These are phyloP conservation scores for Venustampulla echinocandica DNA, from an alignment of 495 filamentous ascomycete genomes.

Conservation along the genomic window DNA sequence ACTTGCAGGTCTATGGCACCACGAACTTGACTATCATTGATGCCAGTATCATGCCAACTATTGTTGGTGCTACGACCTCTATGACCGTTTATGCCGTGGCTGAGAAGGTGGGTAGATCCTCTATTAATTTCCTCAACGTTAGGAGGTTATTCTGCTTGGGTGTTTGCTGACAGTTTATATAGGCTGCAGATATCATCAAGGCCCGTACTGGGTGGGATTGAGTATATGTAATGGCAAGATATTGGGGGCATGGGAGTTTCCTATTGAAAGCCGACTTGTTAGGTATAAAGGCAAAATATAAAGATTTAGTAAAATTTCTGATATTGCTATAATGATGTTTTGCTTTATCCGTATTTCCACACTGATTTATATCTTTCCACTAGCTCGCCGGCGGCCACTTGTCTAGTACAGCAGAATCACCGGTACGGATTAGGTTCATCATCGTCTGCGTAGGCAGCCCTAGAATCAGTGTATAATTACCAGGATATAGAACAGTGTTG, in stretches of 20 bases:
- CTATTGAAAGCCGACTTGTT: no score
- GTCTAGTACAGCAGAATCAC: not conserved
- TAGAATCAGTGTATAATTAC: not conserved
- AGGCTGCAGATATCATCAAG: constrained; percentile 42
- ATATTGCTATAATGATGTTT: no score
- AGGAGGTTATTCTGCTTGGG: no score
- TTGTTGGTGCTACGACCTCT: constrained; percentile 35
- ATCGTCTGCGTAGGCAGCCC: not conserved
- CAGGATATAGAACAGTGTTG: constrained; percentile 34
- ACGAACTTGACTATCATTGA: constrained; percentile 41
- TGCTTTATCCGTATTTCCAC: not conserved
- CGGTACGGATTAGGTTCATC: not conserved
- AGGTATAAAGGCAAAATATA: no score
- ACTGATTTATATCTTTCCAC: not conserved
- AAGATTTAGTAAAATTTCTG: no score
- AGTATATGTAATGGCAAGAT: no score
- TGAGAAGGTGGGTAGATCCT: constrained; percentile 33
- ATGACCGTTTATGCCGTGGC: constrained; percentile 47
- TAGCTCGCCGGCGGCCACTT: not conserved
- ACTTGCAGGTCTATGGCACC: constrained; percentile 45
- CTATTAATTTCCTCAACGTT: constrained; percentile 1
- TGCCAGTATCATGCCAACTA: constrained; percentile 35
- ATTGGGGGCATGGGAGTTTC: no score
- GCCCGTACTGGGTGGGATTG: no score
- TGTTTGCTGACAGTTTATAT: not conserved